Percentiles rank a stretch among this genome's conserved stretches.
Evolutionary conservation across 805 yeast species (phyloP).

Genomic region (Starmerella apicola): DNA sequence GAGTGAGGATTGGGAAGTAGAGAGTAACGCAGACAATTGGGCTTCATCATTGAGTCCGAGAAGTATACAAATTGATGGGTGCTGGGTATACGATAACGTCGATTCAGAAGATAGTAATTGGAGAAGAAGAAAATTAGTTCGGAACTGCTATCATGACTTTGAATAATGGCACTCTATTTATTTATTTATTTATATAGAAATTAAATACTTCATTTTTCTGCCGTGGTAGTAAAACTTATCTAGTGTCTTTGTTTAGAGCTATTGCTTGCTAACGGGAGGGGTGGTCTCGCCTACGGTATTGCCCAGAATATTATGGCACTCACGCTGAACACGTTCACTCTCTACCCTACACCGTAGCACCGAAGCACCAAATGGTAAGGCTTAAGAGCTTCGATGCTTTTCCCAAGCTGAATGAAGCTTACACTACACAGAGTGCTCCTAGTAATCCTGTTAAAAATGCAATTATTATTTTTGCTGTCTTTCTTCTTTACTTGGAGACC

Average conservation of each 20-base stretch:
- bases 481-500: slow-evolving; percentile 70
- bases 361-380: slow-evolving; percentile 10
- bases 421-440: slow-evolving; percentile 50
- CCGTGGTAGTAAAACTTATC: no score
- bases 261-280: no score
- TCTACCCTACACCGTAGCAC: neutral
- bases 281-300: no score
- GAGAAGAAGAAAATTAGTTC: slow-evolving; percentile 31
- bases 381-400: slow-evolving; percentile 60
- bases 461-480: slow-evolving; percentile 30
- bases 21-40: slow-evolving; percentile 43
- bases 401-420: slow-evolving; percentile 59
- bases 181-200: no score
- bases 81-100: slow-evolving; percentile 30
- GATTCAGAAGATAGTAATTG: slow-evolving; percentile 25
- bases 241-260: no score
- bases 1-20: slow-evolving; percentile 54
- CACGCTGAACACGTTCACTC: neutral
- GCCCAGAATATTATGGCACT: no score
- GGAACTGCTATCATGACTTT: slow-evolving; percentile 23
- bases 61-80: slow-evolving; percentile 23
- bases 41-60: slow-evolving; percentile 34
- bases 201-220: no score
- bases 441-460: neutral
- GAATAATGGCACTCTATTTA: neutral